Base-by-base conservation (phyloP, 2,329 filamentous ascomycete species). In the Corniculantispora saksenae region DNA sequence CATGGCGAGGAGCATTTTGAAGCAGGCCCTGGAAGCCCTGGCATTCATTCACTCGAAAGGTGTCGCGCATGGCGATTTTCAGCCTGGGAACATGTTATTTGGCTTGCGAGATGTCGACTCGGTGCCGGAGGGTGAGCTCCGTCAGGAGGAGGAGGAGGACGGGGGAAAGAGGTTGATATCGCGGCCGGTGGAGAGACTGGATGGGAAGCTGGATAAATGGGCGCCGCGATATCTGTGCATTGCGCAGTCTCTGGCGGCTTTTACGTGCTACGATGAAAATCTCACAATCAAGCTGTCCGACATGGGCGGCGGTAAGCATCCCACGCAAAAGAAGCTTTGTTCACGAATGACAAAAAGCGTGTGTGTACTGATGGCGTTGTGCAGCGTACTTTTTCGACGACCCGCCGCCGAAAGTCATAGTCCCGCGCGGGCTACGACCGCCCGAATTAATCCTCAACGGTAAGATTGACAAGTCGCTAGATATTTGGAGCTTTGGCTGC, bases 1-100 rank as follows among this genome's bases (percentile, higher is more conserved):
- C 65, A 76, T 82, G 66, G 79, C 80, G 15, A 82, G 79, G 70
- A 63, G 35, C 21, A 78, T 80, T 70, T 72, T 78, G 13, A 77
- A 77, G 64, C 78, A 81, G 69, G 71, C 72, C 61, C 67, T 82
- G 35, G 66, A 73, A 43, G 76, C 75, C 47, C 71, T 82, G 50
- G 70, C 72, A 53, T 70, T 72, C 67, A 70, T 83, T n/a, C 78
- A 82, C 60, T 66, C 75, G 47, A 72, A 75, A 40, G 72, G 74
- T 23, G 74, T 81, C 66, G 73, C 74, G 45, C 78, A 82, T 71
- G 77, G 79, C 67, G 79, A 78, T 56, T 72, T 78, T 35, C 75
- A 77, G 54, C 75, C 76, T 17, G 77, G 75, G 50, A 78, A 78
- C 66, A 72, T 78, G 65, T 74, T 79, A 51, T 78, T 78, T 61